Conservation (phyloP, 2,329 filamentous ascomycete genomes). For the Thielaviopsis euricoi region DNA sequence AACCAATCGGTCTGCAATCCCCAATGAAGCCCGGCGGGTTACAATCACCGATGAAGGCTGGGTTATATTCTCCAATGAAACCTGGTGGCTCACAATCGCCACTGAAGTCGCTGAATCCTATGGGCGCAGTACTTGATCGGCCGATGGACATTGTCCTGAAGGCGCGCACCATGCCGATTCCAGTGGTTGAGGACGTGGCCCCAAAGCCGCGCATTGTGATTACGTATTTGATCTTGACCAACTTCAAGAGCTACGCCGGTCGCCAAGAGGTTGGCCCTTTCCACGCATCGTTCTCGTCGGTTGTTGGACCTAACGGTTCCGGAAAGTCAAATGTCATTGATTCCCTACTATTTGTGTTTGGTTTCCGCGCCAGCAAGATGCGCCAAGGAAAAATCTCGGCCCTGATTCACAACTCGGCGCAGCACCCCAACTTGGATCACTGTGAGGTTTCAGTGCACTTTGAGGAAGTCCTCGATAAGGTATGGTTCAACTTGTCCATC, state of each 20-base stretch:
- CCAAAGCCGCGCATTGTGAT: slow-evolving; percentile 84
- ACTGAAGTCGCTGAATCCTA: slow-evolving; percentile 56
- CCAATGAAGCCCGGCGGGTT: background rate
- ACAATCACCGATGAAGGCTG: background rate
- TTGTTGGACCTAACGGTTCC: slow-evolving; percentile 93
- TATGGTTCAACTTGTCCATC: slow-evolving; percentile 19
- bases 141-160: slow-evolving; percentile 91
- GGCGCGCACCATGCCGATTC: slow-evolving; percentile 53
- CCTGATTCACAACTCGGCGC: slow-evolving; percentile 89
- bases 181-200: slow-evolving; percentile 54
- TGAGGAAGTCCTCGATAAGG: slow-evolving; percentile 79
- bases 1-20: background rate
- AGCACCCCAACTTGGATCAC: slow-evolving; percentile 66
- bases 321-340: slow-evolving; percentile 99
- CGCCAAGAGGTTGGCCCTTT: slow-evolving; percentile 92
- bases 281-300: slow-evolving; percentile 91
- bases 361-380: slow-evolving; percentile 98
- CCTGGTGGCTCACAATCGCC: slow-evolving; percentile 27
- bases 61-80: slow-evolving; percentile 10
- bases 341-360: slow-evolving; percentile 95
- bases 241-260: slow-evolving; percentile 98
- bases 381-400: slow-evolving; percentile 96
- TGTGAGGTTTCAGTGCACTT: slow-evolving; percentile 97
- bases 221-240: slow-evolving; percentile 77
- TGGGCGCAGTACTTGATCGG: slow-evolving; percentile 64